Base-by-base conservation (phyloP, 441 rosid genomes). In the Euphorbia schlechtendalii region DNA sequence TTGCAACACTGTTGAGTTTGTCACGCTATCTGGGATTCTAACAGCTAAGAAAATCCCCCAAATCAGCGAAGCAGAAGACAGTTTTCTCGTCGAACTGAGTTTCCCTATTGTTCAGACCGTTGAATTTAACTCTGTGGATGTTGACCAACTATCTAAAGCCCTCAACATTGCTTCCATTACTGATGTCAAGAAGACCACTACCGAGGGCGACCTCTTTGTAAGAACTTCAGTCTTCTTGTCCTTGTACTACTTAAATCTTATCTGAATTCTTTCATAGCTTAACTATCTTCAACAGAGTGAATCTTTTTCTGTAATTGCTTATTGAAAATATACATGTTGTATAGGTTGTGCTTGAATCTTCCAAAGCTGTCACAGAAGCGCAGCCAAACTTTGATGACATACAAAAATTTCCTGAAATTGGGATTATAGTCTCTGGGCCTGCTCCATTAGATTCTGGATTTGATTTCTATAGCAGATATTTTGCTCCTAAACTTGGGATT, bases 281-380 rank as follows among this genome's bases (percentile, higher is more conserved):
- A 43, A 43, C 49, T 43, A 15, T 43, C 14, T n/a, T 13, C 13
- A 32, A 32, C 49, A 43, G 49, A 43, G n/a, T 43, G 15, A 43
- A 43, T 12, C 8, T 32, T 2, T 13, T 43, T 43, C 13, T 43
- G 14, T 43, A n/a, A 4, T 22, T 48, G 24, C 40, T 9, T 2
- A 38, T 28, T 49, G 5, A 25, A 43, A 32, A 13, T 27, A 24
- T 17, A 46, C 28, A 3, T 49, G 9, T 64, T 72, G 56, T 63
- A 77, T 67, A 86, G 95, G 82, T 83, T 68, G 83, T 79, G 72
- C 78, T 92, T 58, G 78, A 87, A 20, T 87, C 96, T 22, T 76
- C 73, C 49, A 75, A 86, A 75, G 81, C 82, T 73, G 87, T 87
- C 30, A 36, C 28, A 32, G 82, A 82, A 56, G 32, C 86, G 24